phyloP scores from a whole-genome alignment of 129 eudicot species.

The Flaveria ramosissima region DNA sequence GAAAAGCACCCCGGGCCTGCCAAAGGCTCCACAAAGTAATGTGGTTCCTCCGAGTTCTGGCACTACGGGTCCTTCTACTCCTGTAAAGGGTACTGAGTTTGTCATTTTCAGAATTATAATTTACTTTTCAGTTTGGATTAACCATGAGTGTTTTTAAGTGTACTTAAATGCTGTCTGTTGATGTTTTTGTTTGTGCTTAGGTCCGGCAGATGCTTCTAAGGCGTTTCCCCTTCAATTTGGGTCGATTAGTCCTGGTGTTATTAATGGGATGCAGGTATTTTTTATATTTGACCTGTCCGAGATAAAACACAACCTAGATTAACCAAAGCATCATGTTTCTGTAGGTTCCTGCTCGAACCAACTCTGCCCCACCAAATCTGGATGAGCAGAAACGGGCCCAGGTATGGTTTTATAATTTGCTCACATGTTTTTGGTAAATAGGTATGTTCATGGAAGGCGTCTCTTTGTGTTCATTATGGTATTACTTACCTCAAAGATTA shows the following conservation, averaged over 20 bases:
- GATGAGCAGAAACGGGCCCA: slow-evolving; percentile 89
- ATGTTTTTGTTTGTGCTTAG: slow-evolving; percentile 29
- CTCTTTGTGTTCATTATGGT: not conserved
- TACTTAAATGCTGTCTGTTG: slow-evolving; percentile 1
- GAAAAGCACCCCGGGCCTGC: slow-evolving; percentile 54
- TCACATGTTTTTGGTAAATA: too few species aligned
- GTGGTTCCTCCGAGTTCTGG: slow-evolving; percentile 32
- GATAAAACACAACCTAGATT: not conserved
- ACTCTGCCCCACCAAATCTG: slow-evolving; percentile 87
- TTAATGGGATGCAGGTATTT: slow-evolving; percentile 81
- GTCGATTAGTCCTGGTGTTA: slow-evolving; percentile 70
- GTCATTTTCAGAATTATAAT: not conserved
- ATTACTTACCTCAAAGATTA: not conserved
- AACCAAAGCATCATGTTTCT: slow-evolving; percentile 14
- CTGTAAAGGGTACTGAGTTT: slow-evolving; percentile 61
- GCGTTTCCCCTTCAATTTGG: slow-evolving; percentile 83
- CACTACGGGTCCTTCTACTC: slow-evolving; percentile 54
- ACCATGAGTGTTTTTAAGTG: not conserved
- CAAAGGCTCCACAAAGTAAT: slow-evolving; percentile 63
- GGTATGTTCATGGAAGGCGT: too few species aligned
- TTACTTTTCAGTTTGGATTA: not conserved
- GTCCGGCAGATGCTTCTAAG: slow-evolving; percentile 61
- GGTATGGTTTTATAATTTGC: slow-evolving; percentile 43
- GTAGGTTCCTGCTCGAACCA: slow-evolving; percentile 89
- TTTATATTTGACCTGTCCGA: not conserved